Base-by-base conservation (phyloP, 352 stramenopile species). In the Halophytophthora polymorphica region DNA sequence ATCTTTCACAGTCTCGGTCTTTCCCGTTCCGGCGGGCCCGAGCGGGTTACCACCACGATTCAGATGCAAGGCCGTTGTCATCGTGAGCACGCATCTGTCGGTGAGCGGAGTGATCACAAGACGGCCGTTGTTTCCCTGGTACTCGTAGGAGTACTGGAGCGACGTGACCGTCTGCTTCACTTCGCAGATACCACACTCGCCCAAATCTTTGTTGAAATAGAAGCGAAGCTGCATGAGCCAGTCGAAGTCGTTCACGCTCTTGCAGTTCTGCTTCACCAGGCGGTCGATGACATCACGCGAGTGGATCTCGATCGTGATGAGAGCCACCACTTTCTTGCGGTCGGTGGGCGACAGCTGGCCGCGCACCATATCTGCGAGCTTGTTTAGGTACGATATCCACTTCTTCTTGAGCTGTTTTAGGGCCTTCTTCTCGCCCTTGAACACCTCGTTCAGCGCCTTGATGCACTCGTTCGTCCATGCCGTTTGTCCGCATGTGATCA, bases 281-380 rank as follows among this genome's bases (percentile, higher is more conserved):
- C 90, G 82, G 50, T 97, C 89, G 28, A 98, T 93, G 22, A 98
- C 93, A 64, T 98, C 95, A 31, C 95, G 89, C 52, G 91, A 97
- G 53, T 98, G 95, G 37, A 98, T 97, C 64, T 98, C 95, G 61
- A 98, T 98, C 29, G 94, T 98, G 67, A 98, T 98, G 14, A 98
- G 69, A 34, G 93, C 96, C 33, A 98, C 97, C 6, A 98, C 95
- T 71, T 98, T 98, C 45, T 95, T 97, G 15, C 95, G 88, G 13
- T 98, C 91, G 22, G 89, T 93, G 4, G 86, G 63, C 11, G 82
- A 88, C 3, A 98, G 70, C 50, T 95, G 79, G 0, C 88, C 87
- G 14, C 90, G 84, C 42, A 98, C 87, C 84, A 98, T 95, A 40
- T 98, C 89, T 0, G 88, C 95, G 2, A 98, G 79, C 25, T 96